Conservation (phyloP, 2,329 filamentous ascomycete species). For the Cladosporium oxysporum region DNA sequence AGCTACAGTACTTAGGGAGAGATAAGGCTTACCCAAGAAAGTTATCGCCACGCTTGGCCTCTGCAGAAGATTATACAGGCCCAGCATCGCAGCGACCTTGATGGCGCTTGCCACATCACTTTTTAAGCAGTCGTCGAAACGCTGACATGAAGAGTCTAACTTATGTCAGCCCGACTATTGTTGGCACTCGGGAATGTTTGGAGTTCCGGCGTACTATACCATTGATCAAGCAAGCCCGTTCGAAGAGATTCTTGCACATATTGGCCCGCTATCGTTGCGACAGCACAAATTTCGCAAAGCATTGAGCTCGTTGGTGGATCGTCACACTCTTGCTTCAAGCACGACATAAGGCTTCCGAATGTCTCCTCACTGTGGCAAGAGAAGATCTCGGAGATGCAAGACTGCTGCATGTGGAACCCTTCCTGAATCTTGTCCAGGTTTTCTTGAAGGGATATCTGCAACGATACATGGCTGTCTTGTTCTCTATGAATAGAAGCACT, state of each 20-base stretch:
- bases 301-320: not conserved
- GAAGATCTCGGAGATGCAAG: constrained; percentile 14
- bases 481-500: not conserved
- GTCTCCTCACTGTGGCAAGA: not conserved
- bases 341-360: not conserved
- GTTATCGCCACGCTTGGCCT: not conserved
- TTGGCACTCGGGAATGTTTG: not conserved
- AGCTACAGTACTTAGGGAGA: no score
- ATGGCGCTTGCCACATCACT: not conserved
- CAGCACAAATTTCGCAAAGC: constrained; percentile 8
- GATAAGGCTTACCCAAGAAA: not conserved
- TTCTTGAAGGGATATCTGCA: not conserved
- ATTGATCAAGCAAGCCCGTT: constrained; percentile 2
- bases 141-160: not conserved
- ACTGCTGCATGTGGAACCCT: not conserved
- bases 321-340: not conserved
- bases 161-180: not conserved
- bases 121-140: not conserved
- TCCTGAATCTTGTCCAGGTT: not conserved
- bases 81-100: constrained; percentile 4
- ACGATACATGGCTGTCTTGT: not conserved
- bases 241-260: not conserved
- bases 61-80: not conserved
- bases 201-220: not conserved
- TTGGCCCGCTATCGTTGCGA: not conserved